Evolutionary conservation across 768 basidiomycete genomes (phyloP).

Genomic region (Tylopilus sp.): DNA sequence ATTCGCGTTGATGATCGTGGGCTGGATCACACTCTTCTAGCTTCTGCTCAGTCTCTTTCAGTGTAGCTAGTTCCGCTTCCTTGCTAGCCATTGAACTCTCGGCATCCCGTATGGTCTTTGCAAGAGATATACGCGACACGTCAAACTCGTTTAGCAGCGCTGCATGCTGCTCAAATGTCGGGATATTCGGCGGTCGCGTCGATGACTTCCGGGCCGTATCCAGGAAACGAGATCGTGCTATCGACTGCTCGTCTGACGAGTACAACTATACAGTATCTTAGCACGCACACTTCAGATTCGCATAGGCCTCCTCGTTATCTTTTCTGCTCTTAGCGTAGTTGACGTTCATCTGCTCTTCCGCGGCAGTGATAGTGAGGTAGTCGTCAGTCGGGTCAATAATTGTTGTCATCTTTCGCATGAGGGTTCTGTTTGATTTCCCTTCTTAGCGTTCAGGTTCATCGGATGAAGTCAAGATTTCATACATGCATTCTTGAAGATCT

Average conservation of each 20-base stretch:
- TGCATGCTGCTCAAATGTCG: slow-evolving; percentile 60
- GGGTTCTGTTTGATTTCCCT: slow-evolving; percentile 43
- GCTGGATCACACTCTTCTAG: slow-evolving; percentile 73
- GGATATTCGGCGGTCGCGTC: slow-evolving; percentile 65
- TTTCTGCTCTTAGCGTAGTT: slow-evolving; percentile 58
- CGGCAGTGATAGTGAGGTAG: slow-evolving; percentile 68
- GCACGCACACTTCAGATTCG: slow-evolving; percentile 56
- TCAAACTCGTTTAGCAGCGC: slow-evolving; percentile 65
- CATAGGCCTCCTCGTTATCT: slow-evolving; percentile 64
- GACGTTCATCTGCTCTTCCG: slow-evolving; percentile 64
- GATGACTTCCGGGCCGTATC: slow-evolving; percentile 72
- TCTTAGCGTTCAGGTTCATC: background rate
- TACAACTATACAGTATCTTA: background rate
- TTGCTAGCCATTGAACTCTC: slow-evolving; percentile 63
- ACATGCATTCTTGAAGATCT: slow-evolving; percentile 36
- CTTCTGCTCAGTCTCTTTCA: slow-evolving; percentile 60
- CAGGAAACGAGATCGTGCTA: slow-evolving; percentile 61
- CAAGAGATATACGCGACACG: slow-evolving; percentile 55
- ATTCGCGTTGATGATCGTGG: slow-evolving; percentile 61
- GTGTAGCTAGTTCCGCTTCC: slow-evolving; percentile 63
- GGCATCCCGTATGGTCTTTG: slow-evolving; percentile 71
- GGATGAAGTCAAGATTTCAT: slow-evolving; percentile 1
- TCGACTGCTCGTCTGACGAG: background rate
- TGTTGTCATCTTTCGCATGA: slow-evolving; percentile 64
- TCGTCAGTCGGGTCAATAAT: slow-evolving; percentile 81